A percentile compares a stretch with the other conserved stretches of the same genome.
Evolutionary conservation across 345 rosid species (phyloP).

Genomic region (Psidium friedrichsthalianum): DNA sequence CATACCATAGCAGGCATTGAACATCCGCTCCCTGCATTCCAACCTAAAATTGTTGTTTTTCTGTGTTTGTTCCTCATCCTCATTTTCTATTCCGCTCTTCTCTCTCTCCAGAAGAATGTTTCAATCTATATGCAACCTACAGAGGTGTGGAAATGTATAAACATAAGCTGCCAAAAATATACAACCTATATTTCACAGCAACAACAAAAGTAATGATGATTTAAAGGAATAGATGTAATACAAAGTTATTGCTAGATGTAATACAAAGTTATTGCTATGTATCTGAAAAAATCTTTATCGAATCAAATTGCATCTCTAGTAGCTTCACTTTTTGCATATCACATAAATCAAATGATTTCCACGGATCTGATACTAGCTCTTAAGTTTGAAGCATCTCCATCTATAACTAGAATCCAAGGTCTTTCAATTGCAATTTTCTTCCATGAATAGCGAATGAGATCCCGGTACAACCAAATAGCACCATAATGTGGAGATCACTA

Average conservation of each 20-base stretch:
- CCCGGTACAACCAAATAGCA: neutral
- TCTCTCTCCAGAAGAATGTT: neutral
- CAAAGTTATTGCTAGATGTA: neutral
- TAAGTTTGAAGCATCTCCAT: neutral
- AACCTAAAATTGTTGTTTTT: constrained; percentile 58
- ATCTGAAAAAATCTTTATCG: neutral
- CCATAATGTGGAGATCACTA: neutral
- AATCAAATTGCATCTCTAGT: neutral
- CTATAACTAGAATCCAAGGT: neutral
- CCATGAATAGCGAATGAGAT: neutral
- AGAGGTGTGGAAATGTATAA: neutral
- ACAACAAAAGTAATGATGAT: neutral
- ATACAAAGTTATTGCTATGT: neutral
- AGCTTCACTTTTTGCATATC: neutral
- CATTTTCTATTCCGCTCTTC: constrained; percentile 22
- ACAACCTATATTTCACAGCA: neutral
- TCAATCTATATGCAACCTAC: neutral
- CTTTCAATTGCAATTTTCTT: neutral
- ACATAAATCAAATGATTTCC: neutral
- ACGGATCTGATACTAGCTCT: neutral
- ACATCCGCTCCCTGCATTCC: constrained; percentile 73
- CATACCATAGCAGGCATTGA: constrained; percentile 44
- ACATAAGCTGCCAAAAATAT: neutral
- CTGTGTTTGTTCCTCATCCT: constrained; percentile 70
- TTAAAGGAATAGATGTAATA: neutral